phyloP scores from a whole-genome alignment of 1,139 yeast species.

The Kodamaea derodonti region DNA sequence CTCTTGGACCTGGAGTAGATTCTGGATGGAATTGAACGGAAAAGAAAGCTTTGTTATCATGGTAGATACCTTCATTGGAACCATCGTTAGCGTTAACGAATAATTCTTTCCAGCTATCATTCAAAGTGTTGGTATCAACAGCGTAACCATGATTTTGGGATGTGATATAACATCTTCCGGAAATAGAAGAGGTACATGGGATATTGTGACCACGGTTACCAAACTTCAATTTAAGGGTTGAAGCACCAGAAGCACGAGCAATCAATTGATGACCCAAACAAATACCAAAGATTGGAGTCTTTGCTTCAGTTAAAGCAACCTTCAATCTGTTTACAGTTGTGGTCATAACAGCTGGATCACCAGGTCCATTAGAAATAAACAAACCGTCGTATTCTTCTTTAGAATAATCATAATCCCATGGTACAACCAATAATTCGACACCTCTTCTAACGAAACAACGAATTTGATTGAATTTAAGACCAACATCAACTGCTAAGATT shows the following conservation, averaged over 20 bases:
- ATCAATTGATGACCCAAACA: slow-evolving; percentile 98
- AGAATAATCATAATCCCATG: slow-evolving; percentile 88
- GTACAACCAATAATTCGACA: slow-evolving; percentile 92
- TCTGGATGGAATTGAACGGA: slow-evolving; percentile 99
- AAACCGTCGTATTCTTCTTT: slow-evolving; percentile 85
- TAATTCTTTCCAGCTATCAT: slow-evolving; percentile 86
- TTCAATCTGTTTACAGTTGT: slow-evolving; percentile 58
- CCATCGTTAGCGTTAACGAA: slow-evolving; percentile 96
- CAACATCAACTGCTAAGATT: slow-evolving; percentile 91
- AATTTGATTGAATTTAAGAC: slow-evolving; percentile 96
- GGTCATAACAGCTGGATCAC: slow-evolving; percentile 90
- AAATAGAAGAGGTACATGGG: slow-evolving; percentile 90
- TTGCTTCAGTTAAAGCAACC: slow-evolving; percentile 53
- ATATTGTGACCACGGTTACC: slow-evolving; percentile 99
- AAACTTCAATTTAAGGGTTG: slow-evolving; percentile 85
- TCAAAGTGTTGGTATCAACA: slow-evolving; percentile 75
- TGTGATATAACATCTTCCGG: slow-evolving; percentile 97
- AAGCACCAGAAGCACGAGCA: slow-evolving; percentile 95
- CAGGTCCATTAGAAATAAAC: slow-evolving; percentile 97
- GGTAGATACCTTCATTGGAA: slow-evolving; percentile 97
- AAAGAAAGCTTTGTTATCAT: slow-evolving; percentile 81
- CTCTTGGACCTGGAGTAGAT: slow-evolving; percentile 99
- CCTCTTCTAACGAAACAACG: slow-evolving; percentile 96
- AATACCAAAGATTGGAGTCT: slow-evolving; percentile 90
- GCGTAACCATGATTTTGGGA: slow-evolving; percentile 99